Evolutionary conservation across 768 basidiomycete genomes (phyloP).

Genomic region (Hericium erinaceus): DNA sequence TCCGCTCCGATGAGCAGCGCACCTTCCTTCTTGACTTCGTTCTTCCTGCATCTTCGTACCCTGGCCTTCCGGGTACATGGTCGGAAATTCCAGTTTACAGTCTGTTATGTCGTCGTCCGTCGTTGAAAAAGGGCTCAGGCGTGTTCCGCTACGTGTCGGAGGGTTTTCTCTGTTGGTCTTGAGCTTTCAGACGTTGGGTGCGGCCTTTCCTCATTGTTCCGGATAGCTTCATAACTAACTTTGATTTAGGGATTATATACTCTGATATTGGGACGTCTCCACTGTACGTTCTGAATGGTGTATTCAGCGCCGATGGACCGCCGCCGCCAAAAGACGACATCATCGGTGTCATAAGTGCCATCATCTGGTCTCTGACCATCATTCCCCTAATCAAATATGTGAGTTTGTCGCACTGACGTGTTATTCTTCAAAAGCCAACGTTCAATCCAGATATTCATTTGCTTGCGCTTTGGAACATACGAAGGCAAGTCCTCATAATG

Average conservation of each 20-base stretch:
- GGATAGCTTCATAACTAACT: neutral
- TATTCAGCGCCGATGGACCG: constrained; percentile 42
- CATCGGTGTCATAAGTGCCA: constrained; percentile 53
- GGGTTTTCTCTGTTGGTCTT: constrained; percentile 18
- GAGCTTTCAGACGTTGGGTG: constrained; percentile 26
- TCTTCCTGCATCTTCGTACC: neutral
- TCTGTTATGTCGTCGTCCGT: neutral
- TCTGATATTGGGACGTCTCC: constrained; percentile 49
- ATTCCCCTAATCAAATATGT: constrained; percentile 60
- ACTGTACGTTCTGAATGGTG: constrained; percentile 55
- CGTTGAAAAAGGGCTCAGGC: neutral
- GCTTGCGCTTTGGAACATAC: constrained; percentile 36
- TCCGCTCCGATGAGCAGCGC: neutral
- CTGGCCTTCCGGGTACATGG: neutral
- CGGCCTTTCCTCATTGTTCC: neutral
- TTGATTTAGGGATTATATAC: constrained; percentile 29
- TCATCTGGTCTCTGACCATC: constrained; percentile 55
- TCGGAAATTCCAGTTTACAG: neutral
- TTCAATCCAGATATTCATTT: constrained; percentile 34
- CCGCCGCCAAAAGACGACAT: constrained; percentile 49
- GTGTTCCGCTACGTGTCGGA: neutral
- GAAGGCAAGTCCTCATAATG: constrained; percentile 30
- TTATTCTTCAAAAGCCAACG: neutral
- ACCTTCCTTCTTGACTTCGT: neutral
- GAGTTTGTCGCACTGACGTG: constrained; percentile 10